Evolutionary conservation across 441 rosid genomes (phyloP), one percentile per base, ranked within the genome.

Genomic region (Adansonia gregorii): DNA sequence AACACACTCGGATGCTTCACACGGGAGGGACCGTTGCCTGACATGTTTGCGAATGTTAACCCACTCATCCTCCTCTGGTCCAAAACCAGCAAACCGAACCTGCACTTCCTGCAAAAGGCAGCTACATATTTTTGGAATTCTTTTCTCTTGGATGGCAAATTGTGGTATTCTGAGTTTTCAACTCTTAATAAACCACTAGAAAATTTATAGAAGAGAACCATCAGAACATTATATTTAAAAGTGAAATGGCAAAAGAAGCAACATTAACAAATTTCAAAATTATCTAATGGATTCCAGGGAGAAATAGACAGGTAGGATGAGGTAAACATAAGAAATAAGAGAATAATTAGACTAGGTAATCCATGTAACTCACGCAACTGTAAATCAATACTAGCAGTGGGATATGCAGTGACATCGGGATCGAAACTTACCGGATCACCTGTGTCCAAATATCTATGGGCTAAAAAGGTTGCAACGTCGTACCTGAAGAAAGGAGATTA

Each of bases 51-150:
- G 88, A 67, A 96, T 87, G 73, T 96, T 91, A 75, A 93, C 79
- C 99, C 99, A 96, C 89, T 96, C 99, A 83, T 92, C 98, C 85
- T 96, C 98, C 67, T 92, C 98, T 55, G 91, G 91, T 86, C 97
- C 99, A 71, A 94, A 96, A 67, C 99, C 99, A 63, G 97, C 88
- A 89, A 96, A 93, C 27, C 98, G 88, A 78, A 94, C 98, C 84
- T 92, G 85, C 67, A 91, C 98, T 82, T 96, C 99, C 98, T 96
- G 91, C 74, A 83, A 86, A 48, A 27, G 20, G 65, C 70, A 49
- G 63, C n/a, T 64, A 64, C 0, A 17, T 2, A 55, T 27, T 27
- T 52, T 54, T 20, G 17, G 10, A 8, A 54, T 52, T n/a, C 61
- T 31, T 10, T 17, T 35, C 39, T 54, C 48, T 54, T 54, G 19